These are phyloP conservation scores for Microcyclosporella mali DNA, from an alignment of 2,329 filamentous ascomycete genomes.

Conservation along the genomic window DNA sequence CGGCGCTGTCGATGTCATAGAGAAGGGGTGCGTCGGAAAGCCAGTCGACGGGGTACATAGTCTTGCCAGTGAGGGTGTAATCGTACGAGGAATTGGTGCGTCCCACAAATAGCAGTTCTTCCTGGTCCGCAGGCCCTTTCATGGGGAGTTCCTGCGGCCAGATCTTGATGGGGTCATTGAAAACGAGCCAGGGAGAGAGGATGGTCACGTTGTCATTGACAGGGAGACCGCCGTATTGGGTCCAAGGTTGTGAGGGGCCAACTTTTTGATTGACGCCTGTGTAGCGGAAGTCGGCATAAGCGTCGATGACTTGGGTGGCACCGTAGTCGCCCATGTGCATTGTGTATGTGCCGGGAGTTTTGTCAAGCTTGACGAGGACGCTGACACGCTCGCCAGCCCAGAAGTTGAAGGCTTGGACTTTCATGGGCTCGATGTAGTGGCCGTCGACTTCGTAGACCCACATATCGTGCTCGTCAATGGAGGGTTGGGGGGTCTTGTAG, in stretches of 20 bases:
- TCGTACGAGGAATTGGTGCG: background rate
- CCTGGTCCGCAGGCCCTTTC: background rate
- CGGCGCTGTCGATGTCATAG: conserved; percentile 1
- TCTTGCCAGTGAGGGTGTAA: background rate
- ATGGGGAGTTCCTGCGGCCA: background rate
- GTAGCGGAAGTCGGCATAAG: background rate
- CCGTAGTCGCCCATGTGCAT: background rate
- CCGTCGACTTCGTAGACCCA: conserved; percentile 19
- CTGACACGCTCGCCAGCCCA: conserved; percentile 51
- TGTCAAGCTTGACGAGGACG: conserved; percentile 43
- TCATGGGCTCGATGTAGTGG: conserved; percentile 45
- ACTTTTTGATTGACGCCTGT: conserved; percentile 36
- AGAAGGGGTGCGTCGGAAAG: background rate
- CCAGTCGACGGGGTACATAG: background rate
- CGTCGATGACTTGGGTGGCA: conserved; percentile 1
- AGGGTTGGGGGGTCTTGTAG: conserved; percentile 9
- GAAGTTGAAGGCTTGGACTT: conserved; percentile 42
- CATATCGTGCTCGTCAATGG: conserved; percentile 15
- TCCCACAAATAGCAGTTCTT: background rate
- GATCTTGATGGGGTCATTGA: background rate
- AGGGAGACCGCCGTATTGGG: background rate
- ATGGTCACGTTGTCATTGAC: background rate
- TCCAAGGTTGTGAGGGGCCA: background rate
- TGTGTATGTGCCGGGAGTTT: conserved; percentile 34
- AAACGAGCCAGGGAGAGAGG: background rate